Conservation (phyloP, 257 asterid species). For the Vinca minor region DNA sequence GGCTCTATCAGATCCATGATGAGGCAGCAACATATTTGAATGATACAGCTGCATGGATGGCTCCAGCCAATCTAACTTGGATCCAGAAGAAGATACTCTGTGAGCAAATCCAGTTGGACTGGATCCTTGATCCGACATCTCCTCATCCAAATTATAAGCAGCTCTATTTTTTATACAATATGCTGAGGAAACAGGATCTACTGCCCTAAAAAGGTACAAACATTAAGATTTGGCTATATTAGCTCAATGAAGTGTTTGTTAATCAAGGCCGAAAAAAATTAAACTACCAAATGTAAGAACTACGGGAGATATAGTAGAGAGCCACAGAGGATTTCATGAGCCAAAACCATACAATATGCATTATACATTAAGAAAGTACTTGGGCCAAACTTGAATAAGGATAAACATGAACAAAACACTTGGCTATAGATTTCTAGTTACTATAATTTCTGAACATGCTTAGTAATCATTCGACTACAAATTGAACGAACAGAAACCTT, state of each 20-base stretch:
- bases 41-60: slow-evolving; percentile 30
- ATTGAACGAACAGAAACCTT: background rate
- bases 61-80: slow-evolving; percentile 50
- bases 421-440: background rate
- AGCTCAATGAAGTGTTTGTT: background rate
- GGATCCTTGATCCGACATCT: slow-evolving; percentile 14
- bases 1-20: slow-evolving; percentile 34
- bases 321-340: too few species aligned
- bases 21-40: slow-evolving; percentile 25
- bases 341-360: background rate
- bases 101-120: slow-evolving; percentile 16
- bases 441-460: background rate
- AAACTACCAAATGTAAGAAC: background rate
- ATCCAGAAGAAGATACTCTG: slow-evolving; percentile 18
- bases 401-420: background rate
- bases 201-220: too few species aligned
- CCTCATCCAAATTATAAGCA: slow-evolving; percentile 11
- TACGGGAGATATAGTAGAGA: background rate
- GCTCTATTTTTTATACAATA: slow-evolving; percentile 12
- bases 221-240: background rate
- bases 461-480: too few species aligned
- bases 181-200: too few species aligned
- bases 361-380: background rate
- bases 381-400: background rate
- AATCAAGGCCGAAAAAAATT: background rate